These are phyloP conservation scores for Tulasnella sp. DNA, from an alignment of 768 basidiomycete genomes.

Conservation along the genomic window DNA sequence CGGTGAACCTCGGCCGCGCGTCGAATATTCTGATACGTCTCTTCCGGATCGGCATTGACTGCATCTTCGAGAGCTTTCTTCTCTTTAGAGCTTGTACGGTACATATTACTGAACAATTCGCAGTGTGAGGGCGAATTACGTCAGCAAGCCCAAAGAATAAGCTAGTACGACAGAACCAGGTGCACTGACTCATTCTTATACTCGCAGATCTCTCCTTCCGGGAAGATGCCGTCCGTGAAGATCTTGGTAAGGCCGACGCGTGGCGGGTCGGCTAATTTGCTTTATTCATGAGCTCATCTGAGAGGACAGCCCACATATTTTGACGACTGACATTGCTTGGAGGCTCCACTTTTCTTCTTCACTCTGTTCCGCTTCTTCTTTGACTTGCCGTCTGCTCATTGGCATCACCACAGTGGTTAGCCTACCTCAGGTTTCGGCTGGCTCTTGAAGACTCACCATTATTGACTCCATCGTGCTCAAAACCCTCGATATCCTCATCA, in stretches of 20 bases:
- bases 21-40: slow-evolving; percentile 82
- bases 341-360: slow-evolving; percentile 40
- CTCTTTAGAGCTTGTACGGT: slow-evolving; percentile 85
- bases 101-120: slow-evolving; percentile 54
- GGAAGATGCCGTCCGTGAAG: slow-evolving; percentile 76
- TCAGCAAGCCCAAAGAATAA: neutral
- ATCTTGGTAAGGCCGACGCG: slow-evolving; percentile 79
- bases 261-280: slow-evolving; percentile 76
- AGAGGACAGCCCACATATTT: neutral
- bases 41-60: slow-evolving; percentile 65
- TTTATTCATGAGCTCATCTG: slow-evolving; percentile 30
- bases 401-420: neutral
- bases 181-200: slow-evolving; percentile 81
- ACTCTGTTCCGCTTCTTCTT: slow-evolving; percentile 88
- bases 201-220: slow-evolving; percentile 81
- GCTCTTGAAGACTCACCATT: neutral
- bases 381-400: slow-evolving; percentile 54
- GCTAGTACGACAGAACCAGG: too few species aligned
- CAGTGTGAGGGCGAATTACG: neutral
- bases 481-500: slow-evolving; percentile 26
- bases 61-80: slow-evolving; percentile 71
- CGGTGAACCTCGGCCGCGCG: slow-evolving; percentile 93
- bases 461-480: slow-evolving; percentile 21
- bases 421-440: too few species aligned
- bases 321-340: slow-evolving; percentile 1